Conservation (phyloP, 495 filamentous ascomycete species). For the Immersiella caudata region DNA sequence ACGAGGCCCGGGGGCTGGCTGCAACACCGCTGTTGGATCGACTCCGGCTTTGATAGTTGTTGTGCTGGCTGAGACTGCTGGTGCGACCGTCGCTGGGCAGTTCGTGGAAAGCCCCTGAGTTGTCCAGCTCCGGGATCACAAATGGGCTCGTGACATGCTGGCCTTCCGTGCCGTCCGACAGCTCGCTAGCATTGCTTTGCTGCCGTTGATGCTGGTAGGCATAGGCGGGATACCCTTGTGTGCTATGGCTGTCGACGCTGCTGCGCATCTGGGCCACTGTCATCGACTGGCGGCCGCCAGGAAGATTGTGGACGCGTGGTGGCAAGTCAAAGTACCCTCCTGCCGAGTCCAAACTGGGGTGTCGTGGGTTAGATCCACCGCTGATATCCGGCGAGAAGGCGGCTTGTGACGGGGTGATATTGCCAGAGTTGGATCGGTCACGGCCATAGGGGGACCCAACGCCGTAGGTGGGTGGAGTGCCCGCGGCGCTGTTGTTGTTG, state of each 20-base stretch:
- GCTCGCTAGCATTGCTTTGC: slow-evolving; percentile 45
- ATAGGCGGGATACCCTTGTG: slow-evolving; percentile 22
- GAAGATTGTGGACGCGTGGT: slow-evolving; percentile 24
- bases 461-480: slow-evolving; percentile 23
- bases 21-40: slow-evolving; percentile 22
- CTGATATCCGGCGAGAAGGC: slow-evolving; percentile 23
- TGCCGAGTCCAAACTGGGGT: slow-evolving; percentile 35
- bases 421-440: slow-evolving; percentile 25
- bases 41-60: slow-evolving; percentile 18
- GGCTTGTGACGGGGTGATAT: slow-evolving; percentile 28
- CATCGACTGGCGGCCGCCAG: slow-evolving; percentile 27
- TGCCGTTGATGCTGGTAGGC: slow-evolving; percentile 38
- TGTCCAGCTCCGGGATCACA: slow-evolving; percentile 36
- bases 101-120: slow-evolving; percentile 26
- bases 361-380: slow-evolving; percentile 3
- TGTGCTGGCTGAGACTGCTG: slow-evolving; percentile 20
- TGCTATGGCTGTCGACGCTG: slow-evolving; percentile 38
- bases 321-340: slow-evolving; percentile 36
- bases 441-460: slow-evolving; percentile 16
- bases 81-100: slow-evolving; percentile 20
- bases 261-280: slow-evolving; percentile 27
- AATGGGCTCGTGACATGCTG: slow-evolving; percentile 24
- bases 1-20: slow-evolving; percentile 19
- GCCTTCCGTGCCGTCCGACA: slow-evolving; percentile 40
- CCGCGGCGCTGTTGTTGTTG: slow-evolving; percentile 16